A percentile compares a stretch with the other conserved stretches of the same genome.
Conservation (phyloP, 2,329 filamentous ascomycete genomes). For the Myrmaecium sp. region DNA sequence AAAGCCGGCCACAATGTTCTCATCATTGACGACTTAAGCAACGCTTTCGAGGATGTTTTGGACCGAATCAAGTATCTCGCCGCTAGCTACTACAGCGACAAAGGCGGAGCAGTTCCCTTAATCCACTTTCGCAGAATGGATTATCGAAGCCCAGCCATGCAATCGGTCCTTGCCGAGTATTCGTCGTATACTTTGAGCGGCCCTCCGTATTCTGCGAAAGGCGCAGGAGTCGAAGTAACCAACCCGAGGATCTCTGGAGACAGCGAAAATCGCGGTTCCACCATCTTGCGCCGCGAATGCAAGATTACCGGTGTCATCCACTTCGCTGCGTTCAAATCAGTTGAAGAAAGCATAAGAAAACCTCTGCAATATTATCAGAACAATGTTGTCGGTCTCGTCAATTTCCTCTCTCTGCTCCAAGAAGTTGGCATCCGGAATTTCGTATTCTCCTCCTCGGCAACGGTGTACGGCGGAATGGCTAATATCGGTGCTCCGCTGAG, state of each 20-base stretch:
- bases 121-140: conserved; percentile 31
- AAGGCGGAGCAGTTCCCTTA: conserved; percentile 25
- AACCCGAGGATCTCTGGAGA: conserved; percentile 17
- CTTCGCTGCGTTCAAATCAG: conserved; percentile 51
- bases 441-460: conserved; percentile 51
- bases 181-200: conserved; percentile 13
- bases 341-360: conserved; percentile 42
- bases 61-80: conserved; percentile 20
- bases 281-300: conserved; percentile 20
- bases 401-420: conserved; percentile 39
- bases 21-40: conserved; percentile 28
- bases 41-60: conserved; percentile 25
- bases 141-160: conserved; percentile 28
- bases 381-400: conserved; percentile 47
- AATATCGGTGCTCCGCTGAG: conserved; percentile 31
- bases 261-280: conserved; percentile 8
- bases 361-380: conserved; percentile 51
- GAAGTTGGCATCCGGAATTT: conserved; percentile 47
- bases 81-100: conserved; percentile 19
- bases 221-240: conserved; percentile 14
- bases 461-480: conserved; percentile 40
- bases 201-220: conserved; percentile 11
- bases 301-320: conserved; percentile 49
- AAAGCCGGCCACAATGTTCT: conserved; percentile 38
- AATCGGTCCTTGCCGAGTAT: conserved; percentile 27